phyloP scores from a whole-genome alignment of 2,329 filamentous ascomycete species.

The Penicillium hesseltinei region DNA sequence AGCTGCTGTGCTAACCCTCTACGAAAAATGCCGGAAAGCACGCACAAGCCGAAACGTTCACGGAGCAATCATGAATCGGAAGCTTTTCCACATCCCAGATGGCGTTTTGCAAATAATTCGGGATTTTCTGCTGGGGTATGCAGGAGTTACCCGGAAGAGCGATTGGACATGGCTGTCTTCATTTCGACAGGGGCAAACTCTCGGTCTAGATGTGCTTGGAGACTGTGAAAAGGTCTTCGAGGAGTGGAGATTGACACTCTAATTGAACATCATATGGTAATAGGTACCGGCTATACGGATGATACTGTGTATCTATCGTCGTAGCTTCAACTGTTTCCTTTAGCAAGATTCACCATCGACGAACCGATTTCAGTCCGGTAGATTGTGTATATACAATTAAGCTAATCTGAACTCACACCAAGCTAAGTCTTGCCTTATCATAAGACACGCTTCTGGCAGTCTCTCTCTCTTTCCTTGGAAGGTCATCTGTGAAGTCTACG shows the following conservation, averaged over 20 bases:
- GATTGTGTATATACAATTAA: not conserved
- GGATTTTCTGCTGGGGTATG: conserved; percentile 12
- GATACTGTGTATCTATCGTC: not conserved
- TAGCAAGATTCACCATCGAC: not conserved
- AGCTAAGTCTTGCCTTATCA: too few relatives aligned
- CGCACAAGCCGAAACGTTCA: conserved; percentile 19
- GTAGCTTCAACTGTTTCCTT: not conserved
- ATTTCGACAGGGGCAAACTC: conserved; percentile 10
- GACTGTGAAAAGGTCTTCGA: conserved; percentile 11
- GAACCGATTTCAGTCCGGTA: not conserved
- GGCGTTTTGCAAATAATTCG: conserved; percentile 14
- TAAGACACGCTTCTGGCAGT: too few relatives aligned
- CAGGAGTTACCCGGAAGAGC: conserved; percentile 16
- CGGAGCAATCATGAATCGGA: conserved; percentile 17
- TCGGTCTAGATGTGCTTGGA: conserved; percentile 13
- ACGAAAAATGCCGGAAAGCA: conserved; percentile 18
- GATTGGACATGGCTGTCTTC: conserved; percentile 21
- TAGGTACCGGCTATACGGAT: not conserved
- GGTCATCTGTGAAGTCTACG: too few relatives aligned
- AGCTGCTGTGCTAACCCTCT: conserved; percentile 4
- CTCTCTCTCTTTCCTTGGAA: too few relatives aligned
- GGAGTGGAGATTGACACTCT: not conserved
- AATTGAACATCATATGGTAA: not conserved
- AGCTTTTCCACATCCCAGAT: conserved; percentile 19
- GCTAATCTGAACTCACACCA: not conserved